Evolutionary conservation across 495 filamentous ascomycete genomes (phyloP), one percentile per base, ranked within the genome.

Genomic region (Immersiella caudata): DNA sequence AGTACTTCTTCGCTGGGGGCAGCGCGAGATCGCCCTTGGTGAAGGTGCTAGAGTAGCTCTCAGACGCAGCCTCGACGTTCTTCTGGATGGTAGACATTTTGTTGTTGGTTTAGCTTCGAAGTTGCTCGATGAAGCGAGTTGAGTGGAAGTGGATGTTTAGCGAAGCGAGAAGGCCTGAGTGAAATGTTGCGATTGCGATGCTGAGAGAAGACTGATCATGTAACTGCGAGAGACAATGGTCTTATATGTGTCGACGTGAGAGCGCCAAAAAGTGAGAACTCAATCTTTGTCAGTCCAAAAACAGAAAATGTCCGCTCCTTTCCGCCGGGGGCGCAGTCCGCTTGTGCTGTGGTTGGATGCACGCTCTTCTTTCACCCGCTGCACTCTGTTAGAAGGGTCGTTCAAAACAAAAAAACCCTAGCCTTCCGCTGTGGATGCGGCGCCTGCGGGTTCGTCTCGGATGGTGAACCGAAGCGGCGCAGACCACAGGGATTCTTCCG

Each of bases 1-100:
- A 79, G 69, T 89, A 90, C 69, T 88, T 83, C 81, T 92, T 91
- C 20, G 87, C 84, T 0, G 92, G 92, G 0, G 91, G 91, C 6
- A 93, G 84, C n/a, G 85, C 80, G 0, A 94, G 83, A 58, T 88
- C 56, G 16, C 89, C 90, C 57, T 90, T 76, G 16, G 78, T 85
- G 73, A 94, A 93, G 12, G 74, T 81, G 18, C 83, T 74, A 0
- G 83, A 84, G 73, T 94, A 93, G 22, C 79, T 68, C 20, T 80
- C 81, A 70, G 93, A 93, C 52, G 84, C 78, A 55, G 80, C 72
- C 20, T 83, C 73, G 22, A 91, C 75, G 71, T 87, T 87, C 58
- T 85, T 70, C 74, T 88, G 84, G 60, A 80, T 80, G 57, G 81
- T 67, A 59, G 81, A 75, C 73, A 75, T 77, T 25, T 60, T 67